Conservation (phyloP, 1,284 basidiomycete genomes). For the Cutaneotrichosporon cavernicola region DNA sequence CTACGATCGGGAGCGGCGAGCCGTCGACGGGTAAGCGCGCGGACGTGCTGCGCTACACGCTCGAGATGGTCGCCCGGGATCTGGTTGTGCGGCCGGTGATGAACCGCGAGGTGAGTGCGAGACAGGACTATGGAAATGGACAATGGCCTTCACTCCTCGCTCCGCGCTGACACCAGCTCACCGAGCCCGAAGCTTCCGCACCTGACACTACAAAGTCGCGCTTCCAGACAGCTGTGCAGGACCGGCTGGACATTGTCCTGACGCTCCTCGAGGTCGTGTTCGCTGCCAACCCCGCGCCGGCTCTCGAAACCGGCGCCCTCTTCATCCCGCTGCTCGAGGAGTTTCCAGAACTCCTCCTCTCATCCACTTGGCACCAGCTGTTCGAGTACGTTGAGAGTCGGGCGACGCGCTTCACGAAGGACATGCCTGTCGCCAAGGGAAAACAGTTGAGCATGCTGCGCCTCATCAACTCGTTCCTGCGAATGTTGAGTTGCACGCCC, state of each 20-base stretch:
- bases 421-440: constrained; percentile 48
- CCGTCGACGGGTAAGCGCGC: not conserved
- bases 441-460: constrained; percentile 48
- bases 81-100: constrained; percentile 34
- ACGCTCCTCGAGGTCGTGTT: constrained; percentile 38
- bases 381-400: constrained; percentile 47
- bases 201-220: constrained; percentile 23
- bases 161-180: constrained; percentile 23
- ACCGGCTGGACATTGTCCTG: constrained; percentile 43
- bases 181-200: constrained; percentile 28
- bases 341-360: constrained; percentile 45
- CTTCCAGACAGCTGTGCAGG: constrained; percentile 38
- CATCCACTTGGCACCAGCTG: constrained; percentile 41
- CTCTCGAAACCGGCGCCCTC: constrained; percentile 44
- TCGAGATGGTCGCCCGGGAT: constrained; percentile 46
- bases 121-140: not conserved
- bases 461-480: constrained; percentile 46
- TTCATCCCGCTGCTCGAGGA: constrained; percentile 50
- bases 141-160: not conserved
- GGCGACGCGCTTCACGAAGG: constrained; percentile 43
- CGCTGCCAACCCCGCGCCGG: constrained; percentile 12
- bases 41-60: constrained; percentile 34
- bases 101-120: constrained; percentile 31
- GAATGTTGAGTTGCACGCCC: constrained; percentile 44
- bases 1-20: not conserved